Conservation (phyloP, 306 rosid genomes). For the Carpinus viminea region DNA sequence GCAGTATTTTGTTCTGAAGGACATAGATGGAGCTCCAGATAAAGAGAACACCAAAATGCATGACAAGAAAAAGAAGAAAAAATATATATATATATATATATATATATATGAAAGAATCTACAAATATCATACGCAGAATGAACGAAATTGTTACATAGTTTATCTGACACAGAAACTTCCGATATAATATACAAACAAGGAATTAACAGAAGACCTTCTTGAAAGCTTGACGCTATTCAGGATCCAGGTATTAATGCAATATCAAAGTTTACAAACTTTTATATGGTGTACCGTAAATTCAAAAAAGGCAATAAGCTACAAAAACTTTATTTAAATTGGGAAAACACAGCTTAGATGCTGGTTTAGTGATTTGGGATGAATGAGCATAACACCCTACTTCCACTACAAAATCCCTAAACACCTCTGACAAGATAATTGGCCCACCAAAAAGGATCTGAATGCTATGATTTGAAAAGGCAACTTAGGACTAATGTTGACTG, state of each 20-base stretch:
- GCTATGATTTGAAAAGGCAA: neutral
- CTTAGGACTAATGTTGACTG: neutral
- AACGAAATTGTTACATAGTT: neutral
- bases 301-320: too few species aligned
- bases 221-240: neutral
- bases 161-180: neutral
- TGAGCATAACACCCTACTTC: neutral
- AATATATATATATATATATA: too few species aligned
- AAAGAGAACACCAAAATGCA: slow-evolving; percentile 17
- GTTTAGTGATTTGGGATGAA: neutral
- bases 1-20: slow-evolving; percentile 85
- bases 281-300: too few species aligned
- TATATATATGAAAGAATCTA: neutral
- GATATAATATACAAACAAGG: too few species aligned
- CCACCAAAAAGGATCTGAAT: neutral
- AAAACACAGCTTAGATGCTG: neutral
- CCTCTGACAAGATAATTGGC: neutral
- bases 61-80: neutral
- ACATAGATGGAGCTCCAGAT: slow-evolving; percentile 1
- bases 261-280: too few species aligned
- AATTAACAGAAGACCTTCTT: neutral
- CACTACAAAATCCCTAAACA: neutral
- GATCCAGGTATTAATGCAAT: neutral
- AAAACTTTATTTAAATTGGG: neutral
- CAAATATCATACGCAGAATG: neutral